Base-by-base conservation (phyloP, 2,329 filamentous ascomycete species). In the Colletotrichum sojae region DNA sequence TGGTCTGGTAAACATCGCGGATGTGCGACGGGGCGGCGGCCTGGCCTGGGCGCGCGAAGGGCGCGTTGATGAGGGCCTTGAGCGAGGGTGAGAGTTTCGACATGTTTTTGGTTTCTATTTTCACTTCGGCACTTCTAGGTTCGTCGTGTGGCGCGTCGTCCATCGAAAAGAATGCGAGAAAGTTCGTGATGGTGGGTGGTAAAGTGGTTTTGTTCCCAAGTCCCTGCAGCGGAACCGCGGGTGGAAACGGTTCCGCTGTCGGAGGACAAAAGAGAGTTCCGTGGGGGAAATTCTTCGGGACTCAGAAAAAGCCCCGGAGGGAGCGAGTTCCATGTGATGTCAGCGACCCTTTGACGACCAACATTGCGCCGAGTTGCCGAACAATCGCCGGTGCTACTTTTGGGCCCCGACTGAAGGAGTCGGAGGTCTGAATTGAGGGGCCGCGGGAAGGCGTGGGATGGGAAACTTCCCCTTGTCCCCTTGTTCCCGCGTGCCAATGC, bases 61-160 rank as follows among this genome's bases (percentile, higher is more conserved):
- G 86, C 68, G 91, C 88, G 75, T 92, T 92, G 81, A 95, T 91
- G 71, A 95, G 88, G 54, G 89, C 86, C 81, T 94, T 95, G 73
- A 95, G 85, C 57, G 88, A 82, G 1, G 88, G 84, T 1, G 92
- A 92, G 20, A 95, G 86, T 78, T 93, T 94, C 6, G 92, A 90
- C 92, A 94, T 94, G 73, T 75, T 80, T 65, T 70, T 31, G 13
- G 56, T 36, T 49, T 39, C 22, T 36, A 54, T 68, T 57, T 53
- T 45, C 55, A 20, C 25, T 52, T 4, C 22, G 12, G 43, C 16
- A 22, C 1, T 49, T 56, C 39, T 36, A 16, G 4, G 13, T 4
- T 25, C 12, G 4, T 51, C 51, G 18, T 55, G 25, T 15, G 56
- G 36, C 56, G 67, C 55, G 36, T 69, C 63, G 49, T 69, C 62